A percentile compares a stretch with the other conserved stretches of the same genome.
Conservation (phyloP, 768 basidiomycete genomes). For the Gloeopeniophorella convolvens region DNA sequence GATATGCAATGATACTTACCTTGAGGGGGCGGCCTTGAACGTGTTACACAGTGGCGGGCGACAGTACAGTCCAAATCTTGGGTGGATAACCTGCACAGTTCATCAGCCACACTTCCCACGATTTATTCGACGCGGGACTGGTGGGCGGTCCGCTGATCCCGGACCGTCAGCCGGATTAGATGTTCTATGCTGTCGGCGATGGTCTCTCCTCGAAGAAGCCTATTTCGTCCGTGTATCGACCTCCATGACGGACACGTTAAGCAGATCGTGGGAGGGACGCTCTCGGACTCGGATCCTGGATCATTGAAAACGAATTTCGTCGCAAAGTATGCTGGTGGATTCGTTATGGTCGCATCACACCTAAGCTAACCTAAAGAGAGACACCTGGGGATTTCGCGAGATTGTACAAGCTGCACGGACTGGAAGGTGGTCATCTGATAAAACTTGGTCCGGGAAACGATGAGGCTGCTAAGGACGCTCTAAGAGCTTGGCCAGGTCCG, state of each 20-base stretch:
- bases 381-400: constrained; percentile 73
- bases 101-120: constrained; percentile 37
- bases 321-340: constrained; percentile 52
- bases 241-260: constrained; percentile 94
- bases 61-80: constrained; percentile 28
- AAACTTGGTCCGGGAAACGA: constrained; percentile 92
- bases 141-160: too few species aligned
- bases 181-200: background rate
- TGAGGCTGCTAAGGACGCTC: constrained; percentile 76
- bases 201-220: constrained; percentile 29
- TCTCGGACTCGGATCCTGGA: constrained; percentile 59
- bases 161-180: too few species aligned
- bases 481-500: constrained; percentile 77
- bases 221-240: constrained; percentile 94
- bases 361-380: constrained; percentile 42
- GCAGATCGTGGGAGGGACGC: constrained; percentile 94
- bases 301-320: constrained; percentile 84
- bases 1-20: constrained; percentile 27
- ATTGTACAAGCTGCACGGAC: constrained; percentile 61
- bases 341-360: background rate
- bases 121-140: background rate
- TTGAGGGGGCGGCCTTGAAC: constrained; percentile 32
- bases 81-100: constrained; percentile 34
- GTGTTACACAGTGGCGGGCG: constrained; percentile 26
- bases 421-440: constrained; percentile 91